Evolutionary conservation across 192 early-diverging fungal genomes (phyloP), one percentile per base, ranked within the genome.

Genomic region (Rhizoclosmatium globosum): DNA sequence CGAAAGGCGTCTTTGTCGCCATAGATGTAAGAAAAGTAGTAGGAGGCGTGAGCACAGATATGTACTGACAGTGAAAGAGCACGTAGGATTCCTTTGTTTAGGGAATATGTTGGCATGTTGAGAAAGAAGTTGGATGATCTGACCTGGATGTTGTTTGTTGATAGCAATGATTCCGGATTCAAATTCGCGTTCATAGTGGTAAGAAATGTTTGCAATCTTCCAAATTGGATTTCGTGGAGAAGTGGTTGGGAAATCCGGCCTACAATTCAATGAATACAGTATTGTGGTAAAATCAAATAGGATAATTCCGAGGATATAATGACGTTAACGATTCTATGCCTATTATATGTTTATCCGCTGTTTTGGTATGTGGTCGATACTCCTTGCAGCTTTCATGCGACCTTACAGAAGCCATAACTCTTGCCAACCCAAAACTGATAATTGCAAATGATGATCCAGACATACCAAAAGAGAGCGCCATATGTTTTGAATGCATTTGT

Each of bases 381-480:
- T n/a, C n/a, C n/a, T n/a, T n/a, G n/a, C n/a, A n/a, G n/a, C n/a
- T 31, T 31, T 31, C 31, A 31, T 31, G 31, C 31, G 31, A 31
- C 0, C 31, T 31, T 31, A 0, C 31, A 31, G 31, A 31, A 31
- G 31, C 31, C 31, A 31, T 31, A 31, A 31, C 0, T 31, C 31
- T 31, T 31, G 31, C 31, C 0, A 31, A 31, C 31, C 0, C 31
- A 31, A 31, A 0, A 31, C 31, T 31, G 31, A 31, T 31, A 31
- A 31, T 31, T 31, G 31, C 0, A 31, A 31, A 31, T 31, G 31
- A 31, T 31, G 31, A 31, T 31, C 31, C 31, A 31, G 31, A 31
- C 31, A 31, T 31, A 31, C 87, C 87, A 88, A 47, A 88, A 88
- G 15, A 88, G 41, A 1, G 86, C 83, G 2, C 86, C 86, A 21